These are phyloP conservation scores for Poteriospumella lacustris DNA, from an alignment of 108 stramenopile species.

Conservation along the genomic window DNA sequence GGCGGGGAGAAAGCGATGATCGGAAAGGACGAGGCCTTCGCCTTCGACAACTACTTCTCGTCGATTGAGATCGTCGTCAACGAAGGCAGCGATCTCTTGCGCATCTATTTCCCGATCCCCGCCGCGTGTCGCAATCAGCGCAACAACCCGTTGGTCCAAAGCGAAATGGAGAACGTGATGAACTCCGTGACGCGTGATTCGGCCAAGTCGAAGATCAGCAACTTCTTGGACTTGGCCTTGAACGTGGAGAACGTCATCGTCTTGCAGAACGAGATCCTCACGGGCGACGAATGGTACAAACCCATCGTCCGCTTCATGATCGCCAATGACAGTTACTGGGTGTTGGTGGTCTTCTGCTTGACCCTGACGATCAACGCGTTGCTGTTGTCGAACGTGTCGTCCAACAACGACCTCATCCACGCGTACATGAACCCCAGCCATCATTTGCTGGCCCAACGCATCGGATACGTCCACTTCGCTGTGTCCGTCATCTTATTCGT, in stretches of 20 bases:
- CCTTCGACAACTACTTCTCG: background rate
- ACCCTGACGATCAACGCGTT: background rate
- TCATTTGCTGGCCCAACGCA: background rate
- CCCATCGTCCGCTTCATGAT: background rate
- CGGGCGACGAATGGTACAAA: background rate
- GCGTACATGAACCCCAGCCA: background rate
- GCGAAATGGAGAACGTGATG: background rate
- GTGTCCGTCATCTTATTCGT: background rate
- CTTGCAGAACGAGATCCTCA: background rate
- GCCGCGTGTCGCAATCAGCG: background rate
- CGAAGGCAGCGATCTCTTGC: background rate
- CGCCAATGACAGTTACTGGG: background rate
- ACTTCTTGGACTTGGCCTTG: background rate
- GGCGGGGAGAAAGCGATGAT: background rate
- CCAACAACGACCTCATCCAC: background rate
- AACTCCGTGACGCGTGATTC: background rate
- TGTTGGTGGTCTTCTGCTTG: background rate
- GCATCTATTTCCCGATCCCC: conserved; percentile 6
- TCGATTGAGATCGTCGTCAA: background rate
- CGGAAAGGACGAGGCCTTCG: background rate
- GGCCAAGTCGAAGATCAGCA: background rate
- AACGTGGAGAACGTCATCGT: background rate
- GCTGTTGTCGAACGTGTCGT: background rate
- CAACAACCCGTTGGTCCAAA: conserved; percentile 1
- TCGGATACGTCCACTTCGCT: conserved; percentile 4